Percentiles rank a stretch among this genome's conserved stretches.
These are phyloP conservation scores for Cryptosporidium sp. DNA, from an alignment of 169 alveolate species.

Conservation along the genomic window DNA sequence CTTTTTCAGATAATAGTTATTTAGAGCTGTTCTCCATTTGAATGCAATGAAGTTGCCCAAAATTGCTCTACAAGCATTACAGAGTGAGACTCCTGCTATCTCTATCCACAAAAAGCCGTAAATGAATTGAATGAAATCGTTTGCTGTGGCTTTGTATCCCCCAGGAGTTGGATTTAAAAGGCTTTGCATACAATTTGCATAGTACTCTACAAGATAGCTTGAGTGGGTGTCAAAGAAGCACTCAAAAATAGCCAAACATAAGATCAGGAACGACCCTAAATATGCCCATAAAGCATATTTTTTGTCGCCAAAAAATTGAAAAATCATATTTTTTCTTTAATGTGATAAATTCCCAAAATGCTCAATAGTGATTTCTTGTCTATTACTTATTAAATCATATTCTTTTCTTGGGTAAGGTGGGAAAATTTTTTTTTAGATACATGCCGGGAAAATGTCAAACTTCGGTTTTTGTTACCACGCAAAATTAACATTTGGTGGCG, in stretches of 20 bases:
- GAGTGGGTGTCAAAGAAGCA: constrained; percentile 69
- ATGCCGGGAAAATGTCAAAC: constrained; percentile 55
- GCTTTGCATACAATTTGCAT: constrained; percentile 62
- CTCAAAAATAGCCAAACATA: constrained; percentile 32
- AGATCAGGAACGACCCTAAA: constrained; percentile 41
- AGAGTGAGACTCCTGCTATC: constrained; percentile 49
- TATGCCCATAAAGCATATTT: constrained; percentile 62
- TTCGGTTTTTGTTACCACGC: background rate
- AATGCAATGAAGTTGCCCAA: constrained; percentile 60
- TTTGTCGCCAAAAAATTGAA: constrained; percentile 47
- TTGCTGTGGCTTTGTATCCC: constrained; percentile 23
- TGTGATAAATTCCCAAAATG: background rate
- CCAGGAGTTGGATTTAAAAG: constrained; percentile 46
- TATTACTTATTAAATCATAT: background rate
- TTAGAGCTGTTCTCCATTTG: constrained; percentile 73
- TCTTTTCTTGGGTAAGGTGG: constrained; percentile 22
- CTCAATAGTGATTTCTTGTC: background rate
- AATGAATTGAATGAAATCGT: constrained; percentile 25
- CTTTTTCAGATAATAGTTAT: constrained; percentile 27
- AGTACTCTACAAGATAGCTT: constrained; percentile 13
- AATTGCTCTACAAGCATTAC: constrained; percentile 22
- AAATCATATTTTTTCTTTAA: background rate
- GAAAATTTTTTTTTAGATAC: background rate
- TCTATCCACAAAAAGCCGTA: constrained; percentile 48
- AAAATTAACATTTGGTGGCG: background rate